A percentile compares a stretch with the other conserved stretches of the same genome.
Evolutionary conservation across 768 basidiomycete genomes (phyloP).

Genomic region (Rhizopogon vinicolor): DNA sequence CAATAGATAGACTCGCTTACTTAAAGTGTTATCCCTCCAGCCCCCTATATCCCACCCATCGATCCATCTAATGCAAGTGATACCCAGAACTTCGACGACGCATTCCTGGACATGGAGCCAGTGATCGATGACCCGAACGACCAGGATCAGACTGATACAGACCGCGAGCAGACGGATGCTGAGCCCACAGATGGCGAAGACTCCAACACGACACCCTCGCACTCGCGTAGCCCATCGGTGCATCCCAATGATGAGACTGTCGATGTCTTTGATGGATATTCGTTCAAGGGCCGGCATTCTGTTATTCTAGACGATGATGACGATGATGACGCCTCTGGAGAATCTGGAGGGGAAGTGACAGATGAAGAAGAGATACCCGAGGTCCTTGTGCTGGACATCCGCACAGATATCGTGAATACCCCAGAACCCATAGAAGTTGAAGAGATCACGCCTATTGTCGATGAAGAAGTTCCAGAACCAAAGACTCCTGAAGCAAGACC

Average conservation of each 20-base stretch:
- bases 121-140: constrained; percentile 77
- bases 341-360: constrained; percentile 31
- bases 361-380: constrained; percentile 34
- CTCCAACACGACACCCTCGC: constrained; percentile 73
- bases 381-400: constrained; percentile 1
- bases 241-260: constrained; percentile 48
- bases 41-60: constrained; percentile 90
- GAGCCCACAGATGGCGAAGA: constrained; percentile 75
- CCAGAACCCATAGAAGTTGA: constrained; percentile 22
- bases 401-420: constrained; percentile 12
- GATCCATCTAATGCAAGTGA: constrained; percentile 91
- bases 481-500: constrained; percentile 73
- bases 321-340: constrained; percentile 44
- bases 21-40: constrained; percentile 31
- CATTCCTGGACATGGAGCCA: constrained; percentile 94
- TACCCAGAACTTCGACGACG: constrained; percentile 96
- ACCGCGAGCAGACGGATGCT: constrained; percentile 61
- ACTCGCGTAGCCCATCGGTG: constrained; percentile 73
- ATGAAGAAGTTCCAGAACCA: constrained; percentile 44
- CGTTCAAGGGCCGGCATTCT: constrained; percentile 84
- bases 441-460: constrained; percentile 22
- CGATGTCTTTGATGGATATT: constrained; percentile 93
- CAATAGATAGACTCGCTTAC: constrained; percentile 7
- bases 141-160: constrained; percentile 57
- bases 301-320: constrained; percentile 68